Base-by-base conservation (phyloP, 176 grass and related monocot species). In the Oryza brachyantha region DNA sequence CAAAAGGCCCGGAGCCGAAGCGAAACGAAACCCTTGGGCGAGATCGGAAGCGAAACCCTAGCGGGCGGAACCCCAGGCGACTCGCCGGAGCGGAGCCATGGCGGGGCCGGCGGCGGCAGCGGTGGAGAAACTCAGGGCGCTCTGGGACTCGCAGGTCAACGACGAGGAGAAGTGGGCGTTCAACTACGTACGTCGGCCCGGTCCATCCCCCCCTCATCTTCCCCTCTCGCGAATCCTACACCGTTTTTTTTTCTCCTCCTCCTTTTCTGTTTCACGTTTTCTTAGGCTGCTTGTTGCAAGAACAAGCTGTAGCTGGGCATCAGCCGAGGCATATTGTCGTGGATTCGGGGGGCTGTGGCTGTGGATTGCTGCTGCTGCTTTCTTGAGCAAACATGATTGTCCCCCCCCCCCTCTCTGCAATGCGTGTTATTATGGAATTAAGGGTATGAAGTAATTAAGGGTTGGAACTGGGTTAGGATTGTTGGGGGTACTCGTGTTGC, bases 101-200 rank as follows among this genome's bases (percentile, higher is more conserved):
- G 85, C 76, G 75, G 67, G 59, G 59, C 55, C 67, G 81, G 85
- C 76, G 75, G 67, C 66, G 59, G 64, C 67, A 22, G 65, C 66
- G 68, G 57, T 60, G 80, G 66, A 73, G 64, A 87, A 77, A 37
- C 13, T 87, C 10, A 57, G 60, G 28, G 72, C 68, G 58, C 68
- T 91, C 48, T 26, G 73, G 84, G 22, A 65, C 81, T 87, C 84
- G 19, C 88, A 81, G 84, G 36, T 84, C 46, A 41, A 81, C 35
- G 73, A 84, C 70, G 76, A 91, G 70, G 72, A 72, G 71, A 84
- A 84, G 13, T 50, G 84, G 84, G 84, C 71, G 2, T 1, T 81
- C 66, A 91, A 91, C 84, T 54, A 42, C 28, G 89, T 54, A 42
- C 17, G 84, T 91, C 7, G 13, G 25, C 34, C 12, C 16, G 29